Percentiles rank a stretch among this genome's conserved stretches.
These are phyloP conservation scores for Lonicera japonica DNA, from an alignment of 129 eudicot species.

Conservation along the genomic window DNA sequence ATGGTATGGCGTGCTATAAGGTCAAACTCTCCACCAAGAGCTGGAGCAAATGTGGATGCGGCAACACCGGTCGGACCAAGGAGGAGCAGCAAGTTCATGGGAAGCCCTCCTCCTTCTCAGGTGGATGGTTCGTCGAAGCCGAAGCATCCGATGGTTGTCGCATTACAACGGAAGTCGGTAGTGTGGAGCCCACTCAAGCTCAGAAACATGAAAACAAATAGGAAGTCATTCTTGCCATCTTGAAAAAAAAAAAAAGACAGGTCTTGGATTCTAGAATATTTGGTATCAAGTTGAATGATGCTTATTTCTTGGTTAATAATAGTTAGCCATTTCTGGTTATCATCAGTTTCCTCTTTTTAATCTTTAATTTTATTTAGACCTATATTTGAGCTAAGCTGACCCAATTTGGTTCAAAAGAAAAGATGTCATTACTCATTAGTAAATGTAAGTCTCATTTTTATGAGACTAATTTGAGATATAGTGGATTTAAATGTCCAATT, in stretches of 20 bases:
- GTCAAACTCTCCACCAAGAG: conserved; percentile 37
- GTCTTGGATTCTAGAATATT: background rate
- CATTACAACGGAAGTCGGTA: conserved; percentile 58
- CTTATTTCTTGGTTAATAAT: background rate
- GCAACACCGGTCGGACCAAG: conserved; percentile 44
- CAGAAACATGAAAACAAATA: conserved; percentile 38
- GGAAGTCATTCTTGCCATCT: conserved; percentile 45
- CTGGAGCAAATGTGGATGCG: conserved; percentile 28
- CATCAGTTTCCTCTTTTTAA: too few relatives aligned
- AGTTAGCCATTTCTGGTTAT: background rate
- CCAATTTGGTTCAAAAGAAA: too few relatives aligned
- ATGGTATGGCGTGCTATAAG: conserved; percentile 55
- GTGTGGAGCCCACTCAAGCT: conserved; percentile 78
- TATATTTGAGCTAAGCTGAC: too few relatives aligned
- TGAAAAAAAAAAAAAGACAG: conserved; percentile 5
- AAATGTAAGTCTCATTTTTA: too few relatives aligned
- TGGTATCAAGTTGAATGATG: background rate
- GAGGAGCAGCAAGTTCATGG: conserved; percentile 78
- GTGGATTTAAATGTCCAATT: too few relatives aligned
- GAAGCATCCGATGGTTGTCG: conserved; percentile 77
- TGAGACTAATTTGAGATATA: too few relatives aligned
- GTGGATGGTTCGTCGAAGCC: conserved; percentile 85
- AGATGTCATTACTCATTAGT: too few relatives aligned
- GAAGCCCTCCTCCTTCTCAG: conserved; percentile 68
- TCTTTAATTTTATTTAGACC: too few relatives aligned